Evolutionary conservation across 2,329 filamentous ascomycete species (phyloP), one percentile per base, ranked within the genome.

Genomic region (Ophiocordyceps camponoti-floridani): DNA sequence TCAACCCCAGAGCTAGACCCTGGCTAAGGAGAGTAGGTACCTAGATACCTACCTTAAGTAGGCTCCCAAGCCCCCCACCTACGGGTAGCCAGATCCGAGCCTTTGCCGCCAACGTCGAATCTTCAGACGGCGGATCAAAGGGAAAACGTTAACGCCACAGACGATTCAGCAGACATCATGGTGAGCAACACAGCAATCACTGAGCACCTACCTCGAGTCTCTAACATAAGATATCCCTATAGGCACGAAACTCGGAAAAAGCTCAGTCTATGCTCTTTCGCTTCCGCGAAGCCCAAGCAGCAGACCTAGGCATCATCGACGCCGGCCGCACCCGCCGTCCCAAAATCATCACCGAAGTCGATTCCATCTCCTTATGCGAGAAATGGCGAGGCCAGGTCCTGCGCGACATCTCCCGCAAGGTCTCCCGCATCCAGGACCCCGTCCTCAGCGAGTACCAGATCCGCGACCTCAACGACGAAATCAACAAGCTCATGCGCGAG

Each of bases 181-280:
- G 33, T 37, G 16, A 37, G 5, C 12, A 35, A 5, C 23, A 23
- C 23, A 23, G 23, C 23, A 23, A 5, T 23, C 23, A 23, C 23
- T 3, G 23, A 23, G 4, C n/a, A 6, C 31, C 14, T 14, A 12
- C 2, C 31, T 33, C 31, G 11, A 6, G n/a, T 13, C 31, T 6
- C 13, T 33, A 18, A 40, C 4, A 1, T 6, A 40, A 4, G 19
- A 11, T 12, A 7, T 13, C 14, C n/a, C 7, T 5, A 12, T 37
- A 87, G 89, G 88, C 89, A 58, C 89, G 89, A 59, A 95, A 96
- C 65, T 89, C 85, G 41, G 89, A 96, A 74, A 98, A 96, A 65
- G 89, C 91, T 57, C 91, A 98, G 71, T 95, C 88, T 42, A 98
- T 98, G 89, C 89, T 98, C 64, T 98, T 95, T 70, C 89, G 91